Evolutionary conservation across 805 yeast genomes (phyloP), one percentile per base, ranked within the genome.

Genomic region (Cyberlindnera maritima): DNA sequence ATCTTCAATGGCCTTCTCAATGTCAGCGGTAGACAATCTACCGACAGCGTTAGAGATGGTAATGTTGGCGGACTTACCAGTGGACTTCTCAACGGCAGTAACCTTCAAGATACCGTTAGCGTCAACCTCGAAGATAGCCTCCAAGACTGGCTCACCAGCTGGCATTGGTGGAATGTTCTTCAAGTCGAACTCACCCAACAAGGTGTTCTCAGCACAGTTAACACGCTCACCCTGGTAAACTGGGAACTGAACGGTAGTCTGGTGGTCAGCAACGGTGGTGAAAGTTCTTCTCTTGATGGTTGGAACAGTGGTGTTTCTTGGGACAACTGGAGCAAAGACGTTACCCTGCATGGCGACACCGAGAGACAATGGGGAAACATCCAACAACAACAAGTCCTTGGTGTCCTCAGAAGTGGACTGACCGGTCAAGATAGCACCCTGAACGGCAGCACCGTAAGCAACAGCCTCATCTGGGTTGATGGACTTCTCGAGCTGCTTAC

Each of bases 291-390:
- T 86, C 87, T 92, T 92, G 77, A 90, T 87, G 74, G 98, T 92
- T 76, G 99, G 99, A 64, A 92, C 96, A 66, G 98, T 92, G 64
- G 98, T 88, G 88, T 94, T 94, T 82, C 99, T 90, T 79, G 97
- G 97, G 63, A 94, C 96, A 72, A 94, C 96, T 68, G 96, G 94
- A 69, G 97, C 96, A 79, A 92, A 91, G 70, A 94, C 92, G 76
- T 94, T 95, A 78, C 99, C 99, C 78, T 91, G 94, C 87, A 94
- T 94, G 79, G 96, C 98, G 74, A 92, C 96, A 88, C 99, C 99
- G 69, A 92, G 82, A 60, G 98, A 91, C 71, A 92, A 85, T 72
- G 99, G 99, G 69, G 91, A 91, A 65, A 92, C 98, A 79, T 91
- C 98, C 75, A 91, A 84, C 70, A 91, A 83, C 65, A 92, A 84